Evolutionary conservation across 2,329 filamentous ascomycete species (phyloP), one percentile per base, ranked within the genome.

Genomic region (Orbilia ellipsospora): DNA sequence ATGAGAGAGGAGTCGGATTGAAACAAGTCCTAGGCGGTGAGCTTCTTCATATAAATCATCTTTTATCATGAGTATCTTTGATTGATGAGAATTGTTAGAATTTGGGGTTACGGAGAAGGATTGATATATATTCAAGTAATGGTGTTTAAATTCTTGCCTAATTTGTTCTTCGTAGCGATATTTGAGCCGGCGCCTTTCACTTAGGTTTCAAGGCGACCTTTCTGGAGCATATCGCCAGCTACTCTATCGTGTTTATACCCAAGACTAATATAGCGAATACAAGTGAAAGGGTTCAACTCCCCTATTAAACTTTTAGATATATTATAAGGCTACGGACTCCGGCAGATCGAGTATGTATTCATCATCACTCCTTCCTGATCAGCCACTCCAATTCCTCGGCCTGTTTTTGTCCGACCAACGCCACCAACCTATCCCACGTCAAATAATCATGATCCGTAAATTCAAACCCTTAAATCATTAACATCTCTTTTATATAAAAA

Each of bases 401-500:
- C 78, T 86, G 83, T 28, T 87, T 84, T 20, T 84, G 79, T 0
- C 85, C 84, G 0, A 91, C 81, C 31, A 91, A 77, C n/a, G 85
- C 82, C 48, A 81, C 80, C 77, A 90, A 83, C 12, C 83, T 83
- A 55, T 86, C 83, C 13, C 80, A 80, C 4, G 83, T 84, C 78
- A 92, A 83, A 78, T 92, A 92, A 79, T 90, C 88, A 80, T 91
- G 88, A 80, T 91, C 89, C 69, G 83, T 84, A 78, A 84, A 90
- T 79, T 90, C 89, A 79, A 91, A 91, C 0, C 89, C 90, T 0
- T 89, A 10, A 23, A n/a, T 16, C 13, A 18, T 63, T 42, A 26
- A 10, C 18, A 26, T 4, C 23, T 23, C 23, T 23, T 23, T 28
- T 36, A 12, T 28, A 36, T n/a, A n/a, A n/a, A n/a, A n/a, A n/a